Percentiles rank a stretch among this genome's conserved stretches.
These are phyloP conservation scores for Holtermannia corniformis DNA, from an alignment of 768 basidiomycete genomes.

Conservation along the genomic window DNA sequence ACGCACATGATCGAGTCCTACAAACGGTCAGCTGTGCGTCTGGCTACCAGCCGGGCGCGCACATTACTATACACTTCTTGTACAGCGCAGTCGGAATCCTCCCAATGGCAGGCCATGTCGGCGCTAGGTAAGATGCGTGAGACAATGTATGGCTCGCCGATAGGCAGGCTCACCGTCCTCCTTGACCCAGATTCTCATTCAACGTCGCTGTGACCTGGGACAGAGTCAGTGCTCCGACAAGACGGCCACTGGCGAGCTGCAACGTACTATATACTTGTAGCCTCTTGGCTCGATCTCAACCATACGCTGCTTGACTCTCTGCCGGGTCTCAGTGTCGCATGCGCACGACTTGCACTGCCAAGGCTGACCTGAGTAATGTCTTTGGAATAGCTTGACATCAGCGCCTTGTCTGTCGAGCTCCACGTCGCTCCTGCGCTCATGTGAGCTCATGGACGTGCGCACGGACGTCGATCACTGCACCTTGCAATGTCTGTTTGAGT, in stretches of 20 bases:
- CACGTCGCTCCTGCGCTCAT: conserved; percentile 16
- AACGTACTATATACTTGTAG: conserved; percentile 33
- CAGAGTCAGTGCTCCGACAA: neutral
- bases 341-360: neutral
- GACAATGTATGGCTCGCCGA: too few relatives aligned
- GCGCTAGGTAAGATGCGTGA: conserved; percentile 13
- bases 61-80: conserved; percentile 37
- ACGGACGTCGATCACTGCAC: neutral
- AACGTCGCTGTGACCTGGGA: conserved; percentile 24
- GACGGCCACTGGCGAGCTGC: neutral
- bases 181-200: conserved; percentile 33
- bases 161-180: conserved; percentile 29
- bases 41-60: conserved; percentile 1
- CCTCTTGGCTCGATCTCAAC: conserved; percentile 30
- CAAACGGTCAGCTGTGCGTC: neutral
- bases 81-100: conserved; percentile 31
- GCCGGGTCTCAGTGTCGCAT: neutral
- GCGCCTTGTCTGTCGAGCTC: conserved; percentile 19
- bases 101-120: conserved; percentile 38
- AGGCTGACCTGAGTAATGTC: conserved; percentile 32
- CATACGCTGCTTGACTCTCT: conserved; percentile 32
- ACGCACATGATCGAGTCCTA: conserved; percentile 36
- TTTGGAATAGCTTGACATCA: conserved; percentile 20
- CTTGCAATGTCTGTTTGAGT: conserved; percentile 14
- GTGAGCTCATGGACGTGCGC: neutral